Base-by-base conservation (phyloP, 1,139 yeast species). In the Ogataea hybrid region DNA sequence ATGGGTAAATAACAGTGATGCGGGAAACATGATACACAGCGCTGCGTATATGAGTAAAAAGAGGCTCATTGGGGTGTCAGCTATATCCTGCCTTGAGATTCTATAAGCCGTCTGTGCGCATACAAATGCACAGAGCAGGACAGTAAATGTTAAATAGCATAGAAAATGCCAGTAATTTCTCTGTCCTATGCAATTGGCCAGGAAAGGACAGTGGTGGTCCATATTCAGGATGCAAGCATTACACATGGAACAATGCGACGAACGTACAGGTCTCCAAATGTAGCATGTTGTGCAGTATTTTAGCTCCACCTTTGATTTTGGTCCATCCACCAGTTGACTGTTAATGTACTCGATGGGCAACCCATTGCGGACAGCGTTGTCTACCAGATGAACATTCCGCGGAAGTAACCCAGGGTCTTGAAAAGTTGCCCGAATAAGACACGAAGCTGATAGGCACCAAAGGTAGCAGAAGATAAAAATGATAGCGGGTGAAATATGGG, bases 151-250 rank as follows among this genome's bases (percentile, higher is more conserved):
- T 33, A 83, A 56, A 52, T 77, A 82, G 4, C 56, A 52, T 44
- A 80, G 44, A 55, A 82, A 80, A 67, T 73, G 77, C 53, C 62
- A 50, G 56, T 84, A 85, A 56, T 85, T 86, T 42, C 85, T 65
- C 49, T 78, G 73, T 0, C 95, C 95, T 32, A 86, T 71, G 59
- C 95, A 86, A 53, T 81, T 85, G 57, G 84, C 83, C 47, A 86
- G 62, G 90, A 92, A 86, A 7, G 77, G 62, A 58, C 95, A 86
- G 62, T 86, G 95, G 59, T 86, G 95, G 59, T 86, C 95, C 56
- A 76, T 80, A 25, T 76, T 62, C 43, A 68, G 57, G 4, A 81
- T 65, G 56, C 95, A 86, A 32, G 69, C 68, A 41, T 75, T 73
- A 59, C 95, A 86, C 5, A 68, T 66, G 2, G 85, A 73, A 56